Percentiles rank a stretch among this genome's conserved stretches.
phyloP scores from a whole-genome alignment of 1,139 yeast genomes.

The Saccharomyces hybrid region DNA sequence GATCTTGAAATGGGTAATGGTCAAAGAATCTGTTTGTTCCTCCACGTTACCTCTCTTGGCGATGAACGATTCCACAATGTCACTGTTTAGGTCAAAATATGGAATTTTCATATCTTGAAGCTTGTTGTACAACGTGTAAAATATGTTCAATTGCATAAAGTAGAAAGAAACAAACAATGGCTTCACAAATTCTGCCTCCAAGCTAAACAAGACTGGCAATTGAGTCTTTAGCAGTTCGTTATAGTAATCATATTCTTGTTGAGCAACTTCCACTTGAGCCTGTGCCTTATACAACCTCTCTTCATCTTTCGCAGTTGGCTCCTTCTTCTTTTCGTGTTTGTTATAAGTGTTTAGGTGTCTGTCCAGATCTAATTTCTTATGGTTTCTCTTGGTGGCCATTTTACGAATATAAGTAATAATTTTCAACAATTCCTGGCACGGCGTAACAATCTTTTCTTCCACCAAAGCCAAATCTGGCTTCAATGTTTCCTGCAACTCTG shows the following conservation, averaged over 20 bases:
- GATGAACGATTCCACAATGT: slow-evolving; percentile 71
- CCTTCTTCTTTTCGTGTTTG: slow-evolving; percentile 71
- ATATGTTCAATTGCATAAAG: slow-evolving; percentile 95
- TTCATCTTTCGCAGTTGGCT: slow-evolving; percentile 79
- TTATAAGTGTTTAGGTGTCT: slow-evolving; percentile 63
- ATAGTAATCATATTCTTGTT: slow-evolving; percentile 91
- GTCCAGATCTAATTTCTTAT: slow-evolving; percentile 90
- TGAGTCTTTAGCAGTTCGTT: slow-evolving; percentile 90
- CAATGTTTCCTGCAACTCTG: slow-evolving; percentile 74
- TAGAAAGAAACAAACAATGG: slow-evolving; percentile 91
- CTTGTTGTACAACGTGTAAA: slow-evolving; percentile 79
- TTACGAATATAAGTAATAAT: slow-evolving; percentile 78
- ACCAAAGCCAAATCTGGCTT: slow-evolving; percentile 92
- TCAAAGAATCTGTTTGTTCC: slow-evolving; percentile 78
- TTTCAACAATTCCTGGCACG: slow-evolving; percentile 83
- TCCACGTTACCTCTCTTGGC: slow-evolving; percentile 85
- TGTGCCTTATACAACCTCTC: slow-evolving; percentile 84
- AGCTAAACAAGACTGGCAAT: slow-evolving; percentile 73
- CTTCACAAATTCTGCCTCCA: slow-evolving; percentile 86
- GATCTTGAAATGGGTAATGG: slow-evolving; percentile 79
- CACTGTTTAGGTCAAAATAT: slow-evolving; percentile 78
- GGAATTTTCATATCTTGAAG: slow-evolving; percentile 97
- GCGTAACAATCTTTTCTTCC: slow-evolving; percentile 80
- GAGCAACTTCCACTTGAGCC: slow-evolving; percentile 83
- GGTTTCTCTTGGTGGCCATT: slow-evolving; percentile 92